Conservation (phyloP, 2,329 filamentous ascomycete species). For the Apiospora hydei region DNA sequence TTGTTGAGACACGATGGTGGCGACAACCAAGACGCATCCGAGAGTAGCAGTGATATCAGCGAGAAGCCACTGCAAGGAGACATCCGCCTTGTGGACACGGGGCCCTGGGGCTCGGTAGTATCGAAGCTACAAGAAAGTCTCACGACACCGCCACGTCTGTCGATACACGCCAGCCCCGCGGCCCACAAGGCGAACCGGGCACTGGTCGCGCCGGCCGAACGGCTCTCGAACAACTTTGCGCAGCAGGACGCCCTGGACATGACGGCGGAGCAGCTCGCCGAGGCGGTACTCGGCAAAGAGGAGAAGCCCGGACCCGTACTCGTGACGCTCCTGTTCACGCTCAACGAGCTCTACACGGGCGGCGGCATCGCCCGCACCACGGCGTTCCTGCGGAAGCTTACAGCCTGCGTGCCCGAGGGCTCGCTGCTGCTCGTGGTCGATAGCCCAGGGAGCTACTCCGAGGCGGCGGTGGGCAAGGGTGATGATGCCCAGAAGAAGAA, state of each 20-base stretch:
- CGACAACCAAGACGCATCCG: not conserved
- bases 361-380: slow-evolving; percentile 79
- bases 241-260: slow-evolving; percentile 59
- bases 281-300: not conserved
- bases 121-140: slow-evolving; percentile 64
- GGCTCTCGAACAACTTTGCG: slow-evolving; percentile 51
- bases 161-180: slow-evolving; percentile 60
- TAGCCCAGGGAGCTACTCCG: slow-evolving; percentile 92
- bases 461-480: slow-evolving; percentile 70
- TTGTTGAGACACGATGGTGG: slow-evolving; percentile 42
- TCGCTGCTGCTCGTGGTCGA: slow-evolving; percentile 86
- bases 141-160: slow-evolving; percentile 56
- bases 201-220: slow-evolving; percentile 47
- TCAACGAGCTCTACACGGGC: slow-evolving; percentile 91
- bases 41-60: too few relatives aligned
- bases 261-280: slow-evolving; percentile 22
- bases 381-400: slow-evolving; percentile 74
- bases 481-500: slow-evolving; percentile 56
- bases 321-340: slow-evolving; percentile 88
- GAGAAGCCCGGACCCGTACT: slow-evolving; percentile 53
- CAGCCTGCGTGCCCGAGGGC: slow-evolving; percentile 61
- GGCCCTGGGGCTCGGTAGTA: slow-evolving; percentile 75
- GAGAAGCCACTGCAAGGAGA: slow-evolving; percentile 31
- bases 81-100: slow-evolving; percentile 80
- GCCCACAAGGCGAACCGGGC: slow-evolving; percentile 53